phyloP scores from a whole-genome alignment of 1,284 basidiomycete species.

The Apiotrichum porosum region DNA sequence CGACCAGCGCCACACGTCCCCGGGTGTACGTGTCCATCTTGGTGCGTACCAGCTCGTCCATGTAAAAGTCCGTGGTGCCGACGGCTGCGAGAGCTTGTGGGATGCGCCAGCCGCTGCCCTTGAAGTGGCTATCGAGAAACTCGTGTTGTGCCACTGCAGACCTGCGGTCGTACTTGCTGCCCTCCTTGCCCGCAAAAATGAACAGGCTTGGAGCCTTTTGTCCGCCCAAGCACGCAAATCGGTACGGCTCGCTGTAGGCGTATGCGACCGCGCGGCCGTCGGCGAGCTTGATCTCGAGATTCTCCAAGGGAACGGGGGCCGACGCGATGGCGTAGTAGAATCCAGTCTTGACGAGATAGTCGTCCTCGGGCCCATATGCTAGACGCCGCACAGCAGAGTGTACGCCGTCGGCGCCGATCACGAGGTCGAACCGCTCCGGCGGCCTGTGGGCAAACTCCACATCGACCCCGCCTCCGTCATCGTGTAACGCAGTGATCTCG shows the following conservation, averaged over 20 bases:
- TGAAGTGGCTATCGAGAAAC: neutral
- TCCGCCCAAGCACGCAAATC: neutral
- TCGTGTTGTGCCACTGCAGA: neutral
- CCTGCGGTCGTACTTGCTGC: neutral
- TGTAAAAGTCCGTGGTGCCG: conserved; percentile 21
- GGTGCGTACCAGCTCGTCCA: conserved; percentile 24
- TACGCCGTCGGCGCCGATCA: neutral
- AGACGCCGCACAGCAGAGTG: neutral
- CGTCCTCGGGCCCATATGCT: conserved; percentile 27
- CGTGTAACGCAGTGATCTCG: conserved; percentile 38
- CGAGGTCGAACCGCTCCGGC: conserved; percentile 33
- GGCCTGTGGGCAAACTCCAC: conserved; percentile 41
- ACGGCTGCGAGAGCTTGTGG: conserved; percentile 12
- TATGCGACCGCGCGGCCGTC: conserved; percentile 23
- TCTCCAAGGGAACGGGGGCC: conserved; percentile 34
- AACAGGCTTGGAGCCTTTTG: neutral
- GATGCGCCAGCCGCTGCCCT: neutral
- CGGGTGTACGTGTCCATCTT: conserved; percentile 7
- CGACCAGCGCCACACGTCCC: conserved; percentile 20
- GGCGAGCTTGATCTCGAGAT: conserved; percentile 50
- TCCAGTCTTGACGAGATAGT: conserved; percentile 37
- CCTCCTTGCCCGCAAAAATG: neutral
- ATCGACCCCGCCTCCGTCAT: conserved; percentile 44
- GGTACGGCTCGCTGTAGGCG: neutral
- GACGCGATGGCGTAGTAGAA: conserved; percentile 33